These are phyloP conservation scores for Berkeleyomyces basicola DNA, from an alignment of 2,329 filamentous ascomycete species.

Conservation along the genomic window DNA sequence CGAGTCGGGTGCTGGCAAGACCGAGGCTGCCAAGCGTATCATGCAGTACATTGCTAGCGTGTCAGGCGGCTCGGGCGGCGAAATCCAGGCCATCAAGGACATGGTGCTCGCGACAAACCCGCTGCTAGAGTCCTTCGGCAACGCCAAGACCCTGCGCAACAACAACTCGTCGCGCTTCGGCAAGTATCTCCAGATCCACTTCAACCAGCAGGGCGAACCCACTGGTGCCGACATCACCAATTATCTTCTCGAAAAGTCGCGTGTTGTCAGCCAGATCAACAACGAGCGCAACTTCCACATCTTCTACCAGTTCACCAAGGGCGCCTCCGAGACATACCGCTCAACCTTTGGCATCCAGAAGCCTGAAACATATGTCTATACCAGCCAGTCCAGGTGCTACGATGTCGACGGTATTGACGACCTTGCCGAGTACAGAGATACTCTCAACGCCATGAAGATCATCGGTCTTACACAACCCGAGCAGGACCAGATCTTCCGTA, in stretches of 20 bases:
- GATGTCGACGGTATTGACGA: slow-evolving; percentile 93
- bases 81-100: slow-evolving; percentile 94
- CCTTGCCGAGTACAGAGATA: slow-evolving; percentile 73
- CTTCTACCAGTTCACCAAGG: slow-evolving; percentile 98
- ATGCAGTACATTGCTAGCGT: slow-evolving; percentile 99
- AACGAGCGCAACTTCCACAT: slow-evolving; percentile 99
- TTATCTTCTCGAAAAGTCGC: slow-evolving; percentile 86
- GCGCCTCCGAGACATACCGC: slow-evolving; percentile 71
- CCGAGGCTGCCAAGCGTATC: slow-evolving; percentile 91
- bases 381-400: slow-evolving; percentile 83
- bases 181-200: slow-evolving; percentile 95
- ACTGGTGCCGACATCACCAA: slow-evolving; percentile 97
- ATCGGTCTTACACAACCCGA: slow-evolving; percentile 79
- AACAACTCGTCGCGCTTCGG: slow-evolving; percentile 98
- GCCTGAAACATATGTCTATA: slow-evolving; percentile 86
- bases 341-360: slow-evolving; percentile 81
- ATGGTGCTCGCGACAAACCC: slow-evolving; percentile 99
- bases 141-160: slow-evolving; percentile 92
- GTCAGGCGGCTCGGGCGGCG: slow-evolving; percentile 66
- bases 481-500: slow-evolving; percentile 92
- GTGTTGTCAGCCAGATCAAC: slow-evolving; percentile 84
- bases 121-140: slow-evolving; percentile 90
- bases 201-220: slow-evolving; percentile 80
- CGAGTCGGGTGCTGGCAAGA: slow-evolving; percentile 96
- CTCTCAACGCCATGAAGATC: slow-evolving; percentile 81